Conservation (phyloP, 1,139 yeast genomes). For the Candida anutae region DNA sequence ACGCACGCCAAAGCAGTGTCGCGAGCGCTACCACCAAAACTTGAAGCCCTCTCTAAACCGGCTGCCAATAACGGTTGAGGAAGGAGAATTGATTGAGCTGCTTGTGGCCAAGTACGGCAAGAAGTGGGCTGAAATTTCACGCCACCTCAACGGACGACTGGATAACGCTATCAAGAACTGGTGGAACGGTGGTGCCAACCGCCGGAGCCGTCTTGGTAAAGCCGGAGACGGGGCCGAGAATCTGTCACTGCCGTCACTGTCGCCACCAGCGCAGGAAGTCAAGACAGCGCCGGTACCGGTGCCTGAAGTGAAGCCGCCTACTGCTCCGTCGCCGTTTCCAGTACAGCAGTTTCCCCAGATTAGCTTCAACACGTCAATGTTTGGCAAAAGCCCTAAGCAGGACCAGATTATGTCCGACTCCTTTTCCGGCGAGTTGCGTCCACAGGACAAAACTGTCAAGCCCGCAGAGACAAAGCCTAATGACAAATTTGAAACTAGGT, state of each 20-base stretch:
- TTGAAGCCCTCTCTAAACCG: conserved; percentile 78
- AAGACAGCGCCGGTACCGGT: not conserved
- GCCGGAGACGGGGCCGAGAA: not conserved
- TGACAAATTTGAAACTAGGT: too few relatives aligned
- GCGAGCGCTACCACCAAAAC: conserved; percentile 90
- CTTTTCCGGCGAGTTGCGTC: too few relatives aligned
- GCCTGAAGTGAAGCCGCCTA: conserved; percentile 1
- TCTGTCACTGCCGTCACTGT: not conserved
- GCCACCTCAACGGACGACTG: conserved; percentile 78
- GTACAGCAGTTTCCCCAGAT: conserved; percentile 12
- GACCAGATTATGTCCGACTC: too few relatives aligned
- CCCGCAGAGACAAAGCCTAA: too few relatives aligned
- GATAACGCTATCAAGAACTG: conserved; percentile 92
- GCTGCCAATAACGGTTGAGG: conserved; percentile 77
- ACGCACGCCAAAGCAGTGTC: conserved; percentile 85
- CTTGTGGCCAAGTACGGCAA: conserved; percentile 77
- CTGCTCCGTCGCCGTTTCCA: conserved; percentile 5
- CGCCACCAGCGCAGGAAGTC: not conserved
- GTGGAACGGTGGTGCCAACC: conserved; percentile 94
- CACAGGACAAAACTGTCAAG: too few relatives aligned
- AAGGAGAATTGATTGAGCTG: conserved; percentile 73
- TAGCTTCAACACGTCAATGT: conserved; percentile 36
- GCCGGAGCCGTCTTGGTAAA: conserved; percentile 56
- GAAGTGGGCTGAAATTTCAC: conserved; percentile 90
- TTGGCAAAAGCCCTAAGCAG: conserved; percentile 13